Evolutionary conservation across 2,329 filamentous ascomycete species (phyloP).

Genomic region (Claviceps quebecensis): DNA sequence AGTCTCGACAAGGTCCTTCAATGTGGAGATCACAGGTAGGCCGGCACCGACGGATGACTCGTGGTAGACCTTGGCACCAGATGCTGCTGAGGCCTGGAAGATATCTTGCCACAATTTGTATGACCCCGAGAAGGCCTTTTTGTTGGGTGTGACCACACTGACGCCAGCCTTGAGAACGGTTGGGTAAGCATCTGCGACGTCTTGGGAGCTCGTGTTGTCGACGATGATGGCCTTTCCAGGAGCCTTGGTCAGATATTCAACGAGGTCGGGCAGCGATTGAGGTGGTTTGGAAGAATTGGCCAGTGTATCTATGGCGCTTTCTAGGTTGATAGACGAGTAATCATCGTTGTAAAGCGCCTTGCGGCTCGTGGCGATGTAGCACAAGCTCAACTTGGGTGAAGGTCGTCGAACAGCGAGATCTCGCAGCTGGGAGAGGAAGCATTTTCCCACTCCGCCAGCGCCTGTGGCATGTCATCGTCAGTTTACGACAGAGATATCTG

Average conservation of each 20-base stretch:
- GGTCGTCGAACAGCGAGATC: slow-evolving; percentile 51
- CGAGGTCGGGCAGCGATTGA: slow-evolving; percentile 53
- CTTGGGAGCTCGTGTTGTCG: slow-evolving; percentile 89
- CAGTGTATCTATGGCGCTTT: slow-evolving; percentile 47
- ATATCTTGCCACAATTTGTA: slow-evolving; percentile 78
- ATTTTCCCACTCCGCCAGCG: slow-evolving; percentile 82
- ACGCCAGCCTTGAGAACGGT: slow-evolving; percentile 67
- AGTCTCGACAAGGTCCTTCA: slow-evolving; percentile 88
- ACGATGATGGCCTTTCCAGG: slow-evolving; percentile 72
- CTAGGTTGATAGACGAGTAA: slow-evolving; percentile 53
- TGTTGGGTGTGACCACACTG: slow-evolving; percentile 91
- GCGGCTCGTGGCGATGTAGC: slow-evolving; percentile 76
- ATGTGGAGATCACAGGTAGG: slow-evolving; percentile 80
- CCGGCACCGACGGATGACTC: slow-evolving; percentile 91
- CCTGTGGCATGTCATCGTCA: slow-evolving; percentile 36
- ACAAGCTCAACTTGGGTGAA: slow-evolving; percentile 57
- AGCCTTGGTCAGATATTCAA: slow-evolving; percentile 63
- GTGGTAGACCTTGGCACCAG: slow-evolving; percentile 78
- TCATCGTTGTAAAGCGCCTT: slow-evolving; percentile 65
- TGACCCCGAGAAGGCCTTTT: slow-evolving; percentile 86
- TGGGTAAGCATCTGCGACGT: slow-evolving; percentile 73
- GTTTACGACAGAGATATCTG: neutral
- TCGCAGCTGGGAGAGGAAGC: slow-evolving; percentile 74
- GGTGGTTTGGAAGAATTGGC: slow-evolving; percentile 49
- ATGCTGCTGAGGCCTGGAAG: slow-evolving; percentile 55